Evolutionary conservation across 768 basidiomycete genomes (phyloP).

Genomic region (Russula sp.): DNA sequence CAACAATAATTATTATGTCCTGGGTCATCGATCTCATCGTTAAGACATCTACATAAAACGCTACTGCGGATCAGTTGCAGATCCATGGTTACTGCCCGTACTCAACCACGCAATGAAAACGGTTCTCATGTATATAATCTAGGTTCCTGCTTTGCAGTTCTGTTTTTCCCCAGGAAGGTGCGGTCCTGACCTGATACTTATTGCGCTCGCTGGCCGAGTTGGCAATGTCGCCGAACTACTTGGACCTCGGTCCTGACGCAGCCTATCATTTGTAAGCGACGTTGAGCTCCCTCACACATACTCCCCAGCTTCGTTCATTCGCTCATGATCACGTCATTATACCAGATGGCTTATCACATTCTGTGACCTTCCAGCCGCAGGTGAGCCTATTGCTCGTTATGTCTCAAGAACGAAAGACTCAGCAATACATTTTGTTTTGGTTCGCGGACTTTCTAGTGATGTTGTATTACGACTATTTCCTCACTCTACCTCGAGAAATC

Average conservation of each 20-base stretch:
- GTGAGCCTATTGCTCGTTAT: slow-evolving; percentile 2
- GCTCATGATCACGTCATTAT: background rate
- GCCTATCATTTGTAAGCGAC: slow-evolving; percentile 6
- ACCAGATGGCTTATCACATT: slow-evolving; percentile 9
- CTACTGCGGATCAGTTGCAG: too few species aligned
- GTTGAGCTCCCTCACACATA: background rate
- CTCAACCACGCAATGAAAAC: background rate
- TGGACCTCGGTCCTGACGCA: background rate
- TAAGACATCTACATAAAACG: too few species aligned
- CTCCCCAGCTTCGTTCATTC: background rate
- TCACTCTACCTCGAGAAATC: slow-evolving; percentile 40
- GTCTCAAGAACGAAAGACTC: background rate
- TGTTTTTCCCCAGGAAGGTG: background rate
- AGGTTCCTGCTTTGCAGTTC: too few species aligned
- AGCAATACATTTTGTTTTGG: background rate
- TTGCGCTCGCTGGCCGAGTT: background rate
- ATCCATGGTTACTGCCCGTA: slow-evolving; percentile 10
- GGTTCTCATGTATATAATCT: slow-evolving; percentile 4
- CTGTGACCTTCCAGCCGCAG: background rate
- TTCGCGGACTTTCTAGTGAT: slow-evolving; percentile 29
- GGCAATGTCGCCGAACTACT: slow-evolving; percentile 14
- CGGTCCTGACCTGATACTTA: background rate
- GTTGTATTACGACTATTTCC: slow-evolving; percentile 36
- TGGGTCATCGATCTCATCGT: too few species aligned
- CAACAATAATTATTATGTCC: too few species aligned